Evolutionary conservation across 1,139 yeast genomes (phyloP), one percentile per base, ranked within the genome.

Genomic region (Magnusiomyces paraingens): DNA sequence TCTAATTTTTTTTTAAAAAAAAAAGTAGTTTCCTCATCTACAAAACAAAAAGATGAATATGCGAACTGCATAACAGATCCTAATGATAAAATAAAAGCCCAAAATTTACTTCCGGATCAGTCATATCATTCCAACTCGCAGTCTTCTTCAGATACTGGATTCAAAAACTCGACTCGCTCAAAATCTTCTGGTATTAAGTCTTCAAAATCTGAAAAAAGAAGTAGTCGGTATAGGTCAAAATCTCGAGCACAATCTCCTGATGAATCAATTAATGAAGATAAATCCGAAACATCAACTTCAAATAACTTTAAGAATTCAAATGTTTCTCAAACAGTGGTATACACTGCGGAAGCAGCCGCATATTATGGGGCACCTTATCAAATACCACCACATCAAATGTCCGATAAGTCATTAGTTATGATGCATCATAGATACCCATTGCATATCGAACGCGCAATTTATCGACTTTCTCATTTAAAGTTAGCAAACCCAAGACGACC

Each of bases 361-460:
- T 51, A 62, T 32, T 66, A 66, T 55, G 68, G 69, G 52, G 65
- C 70, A 17, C 73, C 73, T 1, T 70, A 70, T 54, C 68, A 66
- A 49, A 70, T 70, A 29, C 73, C 73, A 5, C 65, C 70, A 3
- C 72, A 70, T 55, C 73, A 70, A 58, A 63, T 67, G 58, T 63
- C 69, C 17, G 73, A 70, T 53, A 64, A 67, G 49, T 65, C 71
- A 32, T 59, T 64, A 58, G 64, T 69, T 50, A 70, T 70, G 74
- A 63, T 68, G 68, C 64, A 69, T 58, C 73, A 70, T 65, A 75
- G 99, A 59, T 87, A 88, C 68, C 97, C 98, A 0, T 83, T 93
- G 48, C 96, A 91, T 67, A 95, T 93, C 48, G 99, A 94, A 70
- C 78, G 99, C 47, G 98, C 99, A 1, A 87, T 94, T 54, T 93